Evolutionary conservation across 2,329 filamentous ascomycete genomes (phyloP), one percentile per base, ranked within the genome.

Genomic region (Hypoxylon sp.): DNA sequence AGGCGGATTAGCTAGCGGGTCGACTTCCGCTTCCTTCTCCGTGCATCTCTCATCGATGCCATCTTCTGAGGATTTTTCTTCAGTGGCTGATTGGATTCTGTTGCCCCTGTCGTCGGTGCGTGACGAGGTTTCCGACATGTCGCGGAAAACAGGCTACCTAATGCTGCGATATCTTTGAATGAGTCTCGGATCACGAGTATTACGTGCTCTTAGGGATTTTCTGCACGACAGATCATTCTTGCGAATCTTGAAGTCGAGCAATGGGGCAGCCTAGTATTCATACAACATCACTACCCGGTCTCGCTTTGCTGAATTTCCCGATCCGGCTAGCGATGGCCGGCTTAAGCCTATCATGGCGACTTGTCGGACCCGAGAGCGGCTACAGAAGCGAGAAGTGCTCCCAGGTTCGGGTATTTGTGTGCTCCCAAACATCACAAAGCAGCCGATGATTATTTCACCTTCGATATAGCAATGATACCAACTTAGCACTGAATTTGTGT

Each of bases 91-190:
- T 59, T 57, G 47, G 57, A 46, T 56, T 6, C 54, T 19, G 41
- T 28, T 32, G 17, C 47, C 46, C 17, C 13, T 54, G 7, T 56
- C 37, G 57, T 46, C 54, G 37, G 13, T 44, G 24, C 50, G 55
- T 32, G 58, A 64, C 11, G 64, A 62, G 43, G 52, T 56, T 43
- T 67, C 64, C 32, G 61, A 62, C 64, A 67, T 67, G 39, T 20
- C 53, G 24, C 30, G 47, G 11, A 37, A 49, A 47, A 56, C 44
- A 24, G 15, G 15, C 20, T 41, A 37, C 2, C 28, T 46, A 37
- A 5, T 8, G 47, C 30, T 37, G n/a, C 34, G 5, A 19, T 3
- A 6, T 28, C 3, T 48, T 46, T 4, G 6, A 32, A n/a, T 6
- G 15, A 8, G 15, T 17, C 30, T 28, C 43, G 34, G 43, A 51